A percentile compares a stretch with the other conserved stretches of the same genome.
Evolutionary conservation across 129 eudicot species (phyloP).

Genomic region (Erigeron canadensis): DNA sequence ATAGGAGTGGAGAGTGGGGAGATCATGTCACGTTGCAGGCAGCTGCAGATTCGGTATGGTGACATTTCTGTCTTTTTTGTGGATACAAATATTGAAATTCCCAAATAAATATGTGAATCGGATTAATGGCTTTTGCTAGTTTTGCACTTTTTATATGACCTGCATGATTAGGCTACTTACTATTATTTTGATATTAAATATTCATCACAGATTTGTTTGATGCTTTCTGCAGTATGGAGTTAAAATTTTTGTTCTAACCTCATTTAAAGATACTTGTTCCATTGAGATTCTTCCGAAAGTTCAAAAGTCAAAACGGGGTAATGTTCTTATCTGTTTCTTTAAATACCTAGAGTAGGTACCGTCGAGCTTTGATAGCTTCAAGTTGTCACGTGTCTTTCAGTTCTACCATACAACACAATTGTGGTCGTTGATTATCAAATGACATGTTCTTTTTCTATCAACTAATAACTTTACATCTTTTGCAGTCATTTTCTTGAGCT

Average conservation of each 20-base stretch:
- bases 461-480: slow-evolving; percentile 9
- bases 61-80: not conserved
- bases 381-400: too few species aligned
- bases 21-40: slow-evolving; percentile 90
- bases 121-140: too few species aligned
- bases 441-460: not conserved
- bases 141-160: too few species aligned
- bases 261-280: slow-evolving; percentile 71
- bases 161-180: too few species aligned
- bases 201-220: slow-evolving; percentile 7
- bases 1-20: slow-evolving; percentile 89
- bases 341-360: too few species aligned
- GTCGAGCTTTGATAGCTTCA: too few species aligned
- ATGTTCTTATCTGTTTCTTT: slow-evolving; percentile 23
- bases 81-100: not conserved
- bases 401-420: not conserved
- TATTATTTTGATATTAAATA: too few species aligned
- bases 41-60: slow-evolving; percentile 77
- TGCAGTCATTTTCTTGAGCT: slow-evolving; percentile 70
- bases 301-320: slow-evolving; percentile 74
- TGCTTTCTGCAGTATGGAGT: slow-evolving; percentile 66
- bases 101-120: not conserved
- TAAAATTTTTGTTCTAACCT: slow-evolving; percentile 67
- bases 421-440: not conserved
- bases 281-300: slow-evolving; percentile 77